Evolutionary conservation across 2,329 filamentous ascomycete species (phyloP).

Genomic region (Aspergillus sclerotialis): DNA sequence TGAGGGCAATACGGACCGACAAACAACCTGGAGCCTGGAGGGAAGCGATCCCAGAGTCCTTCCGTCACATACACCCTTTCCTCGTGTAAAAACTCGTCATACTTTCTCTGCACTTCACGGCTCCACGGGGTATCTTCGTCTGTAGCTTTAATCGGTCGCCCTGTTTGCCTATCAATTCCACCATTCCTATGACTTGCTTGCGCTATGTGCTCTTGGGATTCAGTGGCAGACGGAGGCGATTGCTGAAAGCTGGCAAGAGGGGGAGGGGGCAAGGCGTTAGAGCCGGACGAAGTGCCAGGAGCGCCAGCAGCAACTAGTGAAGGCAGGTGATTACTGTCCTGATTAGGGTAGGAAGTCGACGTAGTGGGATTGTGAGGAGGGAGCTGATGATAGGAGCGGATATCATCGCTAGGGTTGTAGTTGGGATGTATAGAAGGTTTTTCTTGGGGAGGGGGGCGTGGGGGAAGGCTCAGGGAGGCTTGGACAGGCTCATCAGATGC

Average conservation of each 20-base stretch:
- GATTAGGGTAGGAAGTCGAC: slow-evolving; percentile 20
- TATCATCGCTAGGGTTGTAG: slow-evolving; percentile 31
- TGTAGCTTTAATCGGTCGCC: slow-evolving; percentile 13
- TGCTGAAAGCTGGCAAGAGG: slow-evolving; percentile 36
- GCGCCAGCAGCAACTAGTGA: slow-evolving; percentile 23
- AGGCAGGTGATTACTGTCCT: slow-evolving; percentile 31
- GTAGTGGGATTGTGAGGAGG: slow-evolving; percentile 22
- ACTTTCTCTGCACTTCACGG: slow-evolving; percentile 43
- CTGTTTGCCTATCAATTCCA: slow-evolving; percentile 20
- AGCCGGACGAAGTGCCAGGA: slow-evolving; percentile 28
- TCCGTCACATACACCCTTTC: slow-evolving; percentile 47
- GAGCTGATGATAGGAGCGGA: slow-evolving; percentile 33
- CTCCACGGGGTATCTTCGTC: slow-evolving; percentile 42
- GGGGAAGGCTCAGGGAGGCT: slow-evolving; percentile 33
- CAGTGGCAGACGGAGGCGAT: slow-evolving; percentile 12
- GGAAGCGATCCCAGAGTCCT: slow-evolving; percentile 46
- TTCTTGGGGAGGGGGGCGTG: slow-evolving; percentile 40
- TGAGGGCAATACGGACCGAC: slow-evolving; percentile 33
- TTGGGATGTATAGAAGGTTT: slow-evolving; percentile 32
- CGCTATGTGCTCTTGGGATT: slow-evolving; percentile 15
- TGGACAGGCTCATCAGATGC: slow-evolving; percentile 24
- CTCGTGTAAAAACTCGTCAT: slow-evolving; percentile 45
- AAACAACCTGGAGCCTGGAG: slow-evolving; percentile 42
- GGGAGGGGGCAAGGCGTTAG: slow-evolving; percentile 33
- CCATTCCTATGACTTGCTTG: slow-evolving; percentile 16